These are phyloP conservation scores for Dactylis glomerata DNA, from an alignment of 176 grass and related monocot genomes.

Conservation along the genomic window DNA sequence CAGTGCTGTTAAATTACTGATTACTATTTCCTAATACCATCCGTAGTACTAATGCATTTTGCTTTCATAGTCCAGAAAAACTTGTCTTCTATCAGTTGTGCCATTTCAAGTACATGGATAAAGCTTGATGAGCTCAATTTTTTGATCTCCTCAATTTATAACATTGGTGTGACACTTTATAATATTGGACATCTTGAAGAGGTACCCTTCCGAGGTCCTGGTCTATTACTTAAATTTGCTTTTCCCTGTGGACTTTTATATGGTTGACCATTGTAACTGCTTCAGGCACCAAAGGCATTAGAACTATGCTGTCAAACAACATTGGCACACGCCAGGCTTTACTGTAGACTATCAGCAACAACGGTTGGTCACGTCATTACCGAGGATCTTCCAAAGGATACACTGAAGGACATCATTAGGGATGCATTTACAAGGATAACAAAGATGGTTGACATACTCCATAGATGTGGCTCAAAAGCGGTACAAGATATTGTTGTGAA, in stretches of 20 bases:
- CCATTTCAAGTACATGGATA: constrained; percentile 68
- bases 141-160: constrained; percentile 58
- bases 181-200: constrained; percentile 57
- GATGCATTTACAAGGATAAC: constrained; percentile 55
- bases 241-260: constrained; percentile 8
- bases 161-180: constrained; percentile 58
- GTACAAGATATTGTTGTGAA: constrained; percentile 45
- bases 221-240: constrained; percentile 2
- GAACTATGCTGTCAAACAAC: constrained; percentile 60
- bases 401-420: constrained; percentile 44
- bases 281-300: constrained; percentile 61
- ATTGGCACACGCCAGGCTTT: constrained; percentile 38
- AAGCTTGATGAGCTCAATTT: constrained; percentile 58
- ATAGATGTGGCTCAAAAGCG: constrained; percentile 45
- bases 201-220: constrained; percentile 46
- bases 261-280: neutral
- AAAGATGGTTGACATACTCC: constrained; percentile 49
- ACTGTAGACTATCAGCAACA: constrained; percentile 20
- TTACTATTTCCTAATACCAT: constrained; percentile 1
- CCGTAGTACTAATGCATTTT: constrained; percentile 34
- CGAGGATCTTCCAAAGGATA: constrained; percentile 16
- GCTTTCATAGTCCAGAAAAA: constrained; percentile 66
- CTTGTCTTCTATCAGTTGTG: constrained; percentile 30
- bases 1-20: constrained; percentile 8
- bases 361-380: neutral